Evolutionary conservation across 2,329 filamentous ascomycete genomes (phyloP).

Genomic region (Pseudopithomyces maydicus): DNA sequence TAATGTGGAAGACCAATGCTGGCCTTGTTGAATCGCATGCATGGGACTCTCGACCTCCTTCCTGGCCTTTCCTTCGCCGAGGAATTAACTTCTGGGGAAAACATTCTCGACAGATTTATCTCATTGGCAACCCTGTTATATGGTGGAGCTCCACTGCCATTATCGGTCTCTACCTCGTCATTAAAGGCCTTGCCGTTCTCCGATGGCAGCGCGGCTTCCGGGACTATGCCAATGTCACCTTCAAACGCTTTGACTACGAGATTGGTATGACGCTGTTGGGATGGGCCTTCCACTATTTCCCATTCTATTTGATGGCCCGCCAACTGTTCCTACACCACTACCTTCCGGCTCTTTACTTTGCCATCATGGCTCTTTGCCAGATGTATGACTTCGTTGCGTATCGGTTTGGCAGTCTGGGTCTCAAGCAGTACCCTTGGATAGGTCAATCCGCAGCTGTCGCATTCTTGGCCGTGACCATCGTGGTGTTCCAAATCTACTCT

Average conservation of each 20-base stretch:
- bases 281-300: slow-evolving; percentile 99
- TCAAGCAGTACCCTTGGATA: slow-evolving; percentile 72
- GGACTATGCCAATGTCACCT: slow-evolving; percentile 80
- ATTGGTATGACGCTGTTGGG: slow-evolving; percentile 87
- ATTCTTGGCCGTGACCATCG: slow-evolving; percentile 75
- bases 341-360: slow-evolving; percentile 95
- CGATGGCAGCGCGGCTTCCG: slow-evolving; percentile 93
- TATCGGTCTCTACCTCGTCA: slow-evolving; percentile 74
- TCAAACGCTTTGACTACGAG: slow-evolving; percentile 98
- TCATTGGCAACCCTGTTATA: slow-evolving; percentile 84
- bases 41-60: slow-evolving; percentile 93
- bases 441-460: slow-evolving; percentile 74
- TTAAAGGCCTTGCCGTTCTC: slow-evolving; percentile 87
- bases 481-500: slow-evolving; percentile 81
- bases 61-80: slow-evolving; percentile 88
- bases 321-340: slow-evolving; percentile 99
- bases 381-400: slow-evolving; percentile 83
- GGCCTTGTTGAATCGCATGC: slow-evolving; percentile 95
- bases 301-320: slow-evolving; percentile 96
- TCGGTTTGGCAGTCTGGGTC: slow-evolving; percentile 70
- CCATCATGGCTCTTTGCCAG: slow-evolving; percentile 86
- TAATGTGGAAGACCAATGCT: slow-evolving; percentile 99
- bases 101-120: slow-evolving; percentile 74
- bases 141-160: slow-evolving; percentile 90
- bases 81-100: slow-evolving; percentile 99